These are phyloP conservation scores for Ogataea methanolica DNA, from an alignment of 805 yeast genomes.

Conservation along the genomic window DNA sequence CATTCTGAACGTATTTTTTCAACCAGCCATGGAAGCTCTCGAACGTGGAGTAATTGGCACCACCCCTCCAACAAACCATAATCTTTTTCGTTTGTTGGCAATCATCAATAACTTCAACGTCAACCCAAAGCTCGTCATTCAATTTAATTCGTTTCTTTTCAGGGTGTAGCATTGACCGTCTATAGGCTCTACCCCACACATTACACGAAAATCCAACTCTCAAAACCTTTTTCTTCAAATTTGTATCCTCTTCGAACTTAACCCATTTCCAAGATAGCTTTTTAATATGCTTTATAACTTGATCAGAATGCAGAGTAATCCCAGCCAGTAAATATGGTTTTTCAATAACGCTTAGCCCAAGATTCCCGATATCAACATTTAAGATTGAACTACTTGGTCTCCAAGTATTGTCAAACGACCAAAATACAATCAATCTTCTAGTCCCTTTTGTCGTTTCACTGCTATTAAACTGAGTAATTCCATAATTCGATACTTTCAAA, in stretches of 20 bases:
- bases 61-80: conserved; percentile 21
- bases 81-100: neutral
- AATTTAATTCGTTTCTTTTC: conserved; percentile 3
- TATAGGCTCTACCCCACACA: conserved; percentile 29
- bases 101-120: neutral
- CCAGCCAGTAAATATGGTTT: neutral
- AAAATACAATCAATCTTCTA: conserved; percentile 34
- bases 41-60: conserved; percentile 20
- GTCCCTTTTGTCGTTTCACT: conserved; percentile 22
- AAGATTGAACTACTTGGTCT: conserved; percentile 11
- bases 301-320: neutral
- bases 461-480: conserved; percentile 27
- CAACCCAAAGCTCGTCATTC: conserved; percentile 9
- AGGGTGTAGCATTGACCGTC: conserved; percentile 8
- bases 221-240: neutral
- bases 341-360: neutral
- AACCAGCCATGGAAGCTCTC: conserved; percentile 29
- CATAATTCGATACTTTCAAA: conserved; percentile 22
- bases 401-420: conserved; percentile 26
- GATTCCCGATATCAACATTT: conserved; percentile 1
- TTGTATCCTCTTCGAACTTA: neutral
- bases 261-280: neutral
- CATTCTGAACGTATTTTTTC: conserved; percentile 1
- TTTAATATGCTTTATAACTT: neutral
- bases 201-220: conserved; percentile 9